phyloP scores from a whole-genome alignment of 106 monocot genomes.

The Platanthera guangdongensis region DNA sequence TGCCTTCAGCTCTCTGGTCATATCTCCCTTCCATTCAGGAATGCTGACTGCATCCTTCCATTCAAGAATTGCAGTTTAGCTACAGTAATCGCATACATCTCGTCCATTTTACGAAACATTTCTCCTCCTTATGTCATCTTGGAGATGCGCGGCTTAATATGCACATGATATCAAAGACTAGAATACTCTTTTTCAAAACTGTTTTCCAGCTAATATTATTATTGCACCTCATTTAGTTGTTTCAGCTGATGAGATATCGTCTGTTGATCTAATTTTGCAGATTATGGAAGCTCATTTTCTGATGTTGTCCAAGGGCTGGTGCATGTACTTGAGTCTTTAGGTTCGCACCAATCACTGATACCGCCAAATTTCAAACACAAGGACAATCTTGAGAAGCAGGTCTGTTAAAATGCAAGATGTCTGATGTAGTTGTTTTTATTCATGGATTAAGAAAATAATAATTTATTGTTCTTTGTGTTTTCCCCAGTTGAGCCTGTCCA shows the following conservation, averaged over 20 bases:
- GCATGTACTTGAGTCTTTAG: conserved; percentile 68
- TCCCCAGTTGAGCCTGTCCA: conserved; percentile 60
- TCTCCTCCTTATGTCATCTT: too few relatives aligned
- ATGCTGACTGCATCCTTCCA: too few relatives aligned
- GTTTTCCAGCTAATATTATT: background rate
- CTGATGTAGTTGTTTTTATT: background rate
- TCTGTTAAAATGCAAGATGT: conserved; percentile 6
- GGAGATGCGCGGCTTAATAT: too few relatives aligned
- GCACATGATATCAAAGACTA: background rate
- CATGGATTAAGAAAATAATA: background rate
- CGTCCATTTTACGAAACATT: too few relatives aligned
- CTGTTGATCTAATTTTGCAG: conserved; percentile 30
- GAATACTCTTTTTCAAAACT: background rate
- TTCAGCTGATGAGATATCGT: background rate
- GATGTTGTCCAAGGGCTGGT: conserved; percentile 76
- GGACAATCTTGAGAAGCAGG: conserved; percentile 87
- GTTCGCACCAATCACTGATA: conserved; percentile 26
- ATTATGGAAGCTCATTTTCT: conserved; percentile 85
- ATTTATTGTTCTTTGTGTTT: conserved; percentile 3
- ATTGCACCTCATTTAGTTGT: background rate
- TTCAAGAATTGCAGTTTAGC: too few relatives aligned
- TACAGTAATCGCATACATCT: too few relatives aligned
- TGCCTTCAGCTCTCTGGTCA: too few relatives aligned
- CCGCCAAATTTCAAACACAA: conserved; percentile 72
- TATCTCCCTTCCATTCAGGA: too few relatives aligned